phyloP scores from a whole-genome alignment of 371 early-diverging fungal genomes.

The Mortierella sp. region DNA sequence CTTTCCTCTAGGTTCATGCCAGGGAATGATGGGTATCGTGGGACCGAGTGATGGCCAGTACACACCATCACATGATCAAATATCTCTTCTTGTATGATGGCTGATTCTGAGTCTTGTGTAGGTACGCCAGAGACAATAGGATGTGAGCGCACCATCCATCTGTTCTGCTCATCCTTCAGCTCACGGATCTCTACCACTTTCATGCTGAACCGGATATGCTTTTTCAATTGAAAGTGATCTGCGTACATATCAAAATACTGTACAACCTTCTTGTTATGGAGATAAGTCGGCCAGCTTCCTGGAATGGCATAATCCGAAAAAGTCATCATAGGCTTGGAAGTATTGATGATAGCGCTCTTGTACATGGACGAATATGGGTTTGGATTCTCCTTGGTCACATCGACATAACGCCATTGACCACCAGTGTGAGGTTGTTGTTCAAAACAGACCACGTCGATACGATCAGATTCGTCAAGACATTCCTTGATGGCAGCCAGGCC shows the following conservation, averaged over 20 bases:
- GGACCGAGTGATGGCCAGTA: slow-evolving; percentile 65
- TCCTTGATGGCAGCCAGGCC: slow-evolving; percentile 65
- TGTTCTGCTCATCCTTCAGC: slow-evolving; percentile 44
- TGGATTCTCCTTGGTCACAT: slow-evolving; percentile 55
- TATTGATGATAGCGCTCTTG: slow-evolving; percentile 63
- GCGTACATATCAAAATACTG: slow-evolving; percentile 63
- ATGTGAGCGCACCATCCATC: slow-evolving; percentile 61
- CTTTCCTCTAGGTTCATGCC: slow-evolving; percentile 54
- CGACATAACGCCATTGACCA: slow-evolving; percentile 66
- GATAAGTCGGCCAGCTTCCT: slow-evolving; percentile 64
- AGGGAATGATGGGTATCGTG: slow-evolving; percentile 62
- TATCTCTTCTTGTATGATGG: slow-evolving; percentile 45
- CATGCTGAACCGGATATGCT: slow-evolving; percentile 62
- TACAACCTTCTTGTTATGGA: slow-evolving; percentile 59
- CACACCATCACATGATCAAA: slow-evolving; percentile 69
- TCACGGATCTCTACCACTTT: slow-evolving; percentile 59
- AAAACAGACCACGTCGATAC: slow-evolving; percentile 63
- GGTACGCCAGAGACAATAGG: slow-evolving; percentile 4
- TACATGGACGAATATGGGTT: slow-evolving; percentile 65
- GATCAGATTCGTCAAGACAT: slow-evolving; percentile 60
- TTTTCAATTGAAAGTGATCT: slow-evolving; percentile 58
- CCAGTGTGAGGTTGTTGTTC: slow-evolving; percentile 60
- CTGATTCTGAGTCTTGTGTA: neutral
- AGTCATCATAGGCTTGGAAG: slow-evolving; percentile 61
- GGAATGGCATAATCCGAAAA: slow-evolving; percentile 68